phyloP scores from a whole-genome alignment of 2,329 filamentous ascomycete species.

The Epicoccum nigrum region DNA sequence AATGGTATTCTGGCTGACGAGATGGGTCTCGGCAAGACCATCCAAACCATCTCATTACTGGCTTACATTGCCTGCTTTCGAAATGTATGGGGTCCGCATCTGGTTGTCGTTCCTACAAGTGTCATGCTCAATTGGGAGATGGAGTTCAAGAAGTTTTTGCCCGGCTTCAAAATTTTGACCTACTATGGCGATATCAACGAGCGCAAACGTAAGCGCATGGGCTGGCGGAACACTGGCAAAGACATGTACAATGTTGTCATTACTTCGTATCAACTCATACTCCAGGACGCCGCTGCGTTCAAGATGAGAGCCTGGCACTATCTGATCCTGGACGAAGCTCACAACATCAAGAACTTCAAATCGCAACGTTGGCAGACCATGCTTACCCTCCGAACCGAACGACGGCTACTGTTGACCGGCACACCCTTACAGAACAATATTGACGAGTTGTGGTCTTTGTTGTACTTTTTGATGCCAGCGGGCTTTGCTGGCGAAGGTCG shows the following conservation, averaged over 20 bases:
- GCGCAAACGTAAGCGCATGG: constrained; percentile 84
- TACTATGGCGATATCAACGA: constrained; percentile 97
- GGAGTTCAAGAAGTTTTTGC: constrained; percentile 99
- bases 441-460: constrained; percentile 92
- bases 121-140: constrained; percentile 99
- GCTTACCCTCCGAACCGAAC: constrained; percentile 88
- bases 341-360: constrained; percentile 99
- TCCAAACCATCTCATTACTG: constrained; percentile 93
- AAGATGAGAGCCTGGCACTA: constrained; percentile 95
- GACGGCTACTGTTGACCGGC: constrained; percentile 86
- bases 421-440: constrained; percentile 97
- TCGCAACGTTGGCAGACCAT: constrained; percentile 96
- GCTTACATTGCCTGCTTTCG: constrained; percentile 91
- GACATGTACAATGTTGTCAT: constrained; percentile 92
- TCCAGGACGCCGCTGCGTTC: constrained; percentile 93
- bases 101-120: constrained; percentile 95
- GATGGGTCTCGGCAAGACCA: constrained; percentile 98
- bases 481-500: constrained; percentile 82
- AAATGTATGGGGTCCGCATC: constrained; percentile 91
- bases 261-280: constrained; percentile 94
- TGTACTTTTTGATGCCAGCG: constrained; percentile 96
- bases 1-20: constrained; percentile 98
- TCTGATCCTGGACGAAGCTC: constrained; percentile 96
- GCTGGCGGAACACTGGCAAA: constrained; percentile 86
- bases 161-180: constrained; percentile 95